A percentile compares a stretch with the other conserved stretches of the same genome.
These are phyloP conservation scores for Crithidia mellificae DNA, from an alignment of 208 protist genomes.

Conservation along the genomic window DNA sequence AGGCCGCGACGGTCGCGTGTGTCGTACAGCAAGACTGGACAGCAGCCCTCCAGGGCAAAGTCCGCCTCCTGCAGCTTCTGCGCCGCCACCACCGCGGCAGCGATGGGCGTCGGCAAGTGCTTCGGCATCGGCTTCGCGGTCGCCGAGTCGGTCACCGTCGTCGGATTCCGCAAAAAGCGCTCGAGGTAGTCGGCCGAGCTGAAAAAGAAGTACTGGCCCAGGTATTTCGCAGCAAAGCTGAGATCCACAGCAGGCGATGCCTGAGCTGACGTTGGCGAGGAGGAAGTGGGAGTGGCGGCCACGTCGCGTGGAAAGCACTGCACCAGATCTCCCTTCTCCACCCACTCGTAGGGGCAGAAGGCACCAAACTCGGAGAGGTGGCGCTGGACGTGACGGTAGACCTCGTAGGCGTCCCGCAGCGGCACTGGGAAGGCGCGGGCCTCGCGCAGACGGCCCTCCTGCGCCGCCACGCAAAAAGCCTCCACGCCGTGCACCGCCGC, in stretches of 20 bases:
- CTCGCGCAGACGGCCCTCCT: conserved; percentile 39
- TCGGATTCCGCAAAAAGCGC: conserved; percentile 67
- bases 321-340: conserved; percentile 60
- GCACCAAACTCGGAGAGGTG: conserved; percentile 68
- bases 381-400: conserved; percentile 29
- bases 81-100: conserved; percentile 3
- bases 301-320: conserved; percentile 16
- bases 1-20: conserved; percentile 79
- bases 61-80: conserved; percentile 12
- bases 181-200: conserved; percentile 50
- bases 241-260: too few relatives aligned
- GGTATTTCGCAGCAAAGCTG: conserved; percentile 50
- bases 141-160: conserved; percentile 47
- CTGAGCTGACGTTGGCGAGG: too few relatives aligned
- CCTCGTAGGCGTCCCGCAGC: conserved; percentile 53
- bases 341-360: conserved; percentile 88
- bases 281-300: too few relatives aligned
- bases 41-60: conserved; percentile 83
- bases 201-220: conserved; percentile 83
- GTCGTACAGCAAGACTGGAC: conserved; percentile 90
- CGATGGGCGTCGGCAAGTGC: conserved; percentile 12
- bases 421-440: conserved; percentile 56
- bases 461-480: conserved; percentile 36
- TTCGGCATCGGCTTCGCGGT: conserved; percentile 56
- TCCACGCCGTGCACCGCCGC: conserved; percentile 62